Evolutionary conservation across 2,329 filamentous ascomycete genomes (phyloP).

Genomic region (Cercospora sp.): DNA sequence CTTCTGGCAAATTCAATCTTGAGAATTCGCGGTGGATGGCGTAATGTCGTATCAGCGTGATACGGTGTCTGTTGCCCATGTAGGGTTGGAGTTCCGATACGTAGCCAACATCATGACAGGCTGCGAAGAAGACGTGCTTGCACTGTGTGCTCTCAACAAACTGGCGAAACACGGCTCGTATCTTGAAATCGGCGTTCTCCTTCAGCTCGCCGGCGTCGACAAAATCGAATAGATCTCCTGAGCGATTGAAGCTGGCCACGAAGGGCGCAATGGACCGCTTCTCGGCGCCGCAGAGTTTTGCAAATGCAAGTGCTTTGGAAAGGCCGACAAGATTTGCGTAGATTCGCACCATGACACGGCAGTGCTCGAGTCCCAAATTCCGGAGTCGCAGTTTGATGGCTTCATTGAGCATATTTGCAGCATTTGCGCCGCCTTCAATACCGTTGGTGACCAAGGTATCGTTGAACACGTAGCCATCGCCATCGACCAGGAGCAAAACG

Average conservation of each 20-base stretch:
- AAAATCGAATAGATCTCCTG: slow-evolving; percentile 61
- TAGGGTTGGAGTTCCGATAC: slow-evolving; percentile 58
- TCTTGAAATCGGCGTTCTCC: slow-evolving; percentile 61
- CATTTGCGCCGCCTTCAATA: slow-evolving; percentile 56
- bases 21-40: slow-evolving; percentile 56
- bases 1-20: slow-evolving; percentile 53
- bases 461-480: slow-evolving; percentile 57
- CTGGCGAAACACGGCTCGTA: slow-evolving; percentile 54
- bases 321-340: slow-evolving; percentile 51
- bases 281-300: slow-evolving; percentile 55
- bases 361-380: slow-evolving; percentile 51
- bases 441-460: slow-evolving; percentile 36
- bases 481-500: slow-evolving; percentile 62
- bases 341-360: slow-evolving; percentile 52
- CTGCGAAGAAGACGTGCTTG: slow-evolving; percentile 65
- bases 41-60: slow-evolving; percentile 58
- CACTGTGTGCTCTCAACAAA: slow-evolving; percentile 62
- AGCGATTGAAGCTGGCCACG: slow-evolving; percentile 56
- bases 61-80: slow-evolving; percentile 47
- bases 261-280: slow-evolving; percentile 60
- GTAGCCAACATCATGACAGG: slow-evolving; percentile 62
- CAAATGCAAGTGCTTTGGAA: slow-evolving; percentile 49
- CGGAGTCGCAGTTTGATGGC: slow-evolving; percentile 52
- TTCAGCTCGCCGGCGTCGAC: slow-evolving; percentile 63
- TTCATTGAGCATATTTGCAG: slow-evolving; percentile 57